phyloP scores from a whole-genome alignment of 169 alveolate genomes.

The Babesia bovis region DNA sequence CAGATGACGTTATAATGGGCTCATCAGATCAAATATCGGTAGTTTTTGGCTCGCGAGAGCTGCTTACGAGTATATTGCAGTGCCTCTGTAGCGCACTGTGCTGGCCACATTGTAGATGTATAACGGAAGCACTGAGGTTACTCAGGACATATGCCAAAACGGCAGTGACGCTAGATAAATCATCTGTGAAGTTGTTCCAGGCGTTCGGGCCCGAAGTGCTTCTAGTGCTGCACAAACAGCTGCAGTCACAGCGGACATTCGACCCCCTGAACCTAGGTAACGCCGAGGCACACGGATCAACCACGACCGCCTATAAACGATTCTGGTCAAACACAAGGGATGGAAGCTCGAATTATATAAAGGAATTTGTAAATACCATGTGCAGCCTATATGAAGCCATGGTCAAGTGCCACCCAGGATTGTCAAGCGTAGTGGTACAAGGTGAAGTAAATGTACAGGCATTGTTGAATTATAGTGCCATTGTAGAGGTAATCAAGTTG shows the following conservation, averaged over 20 bases:
- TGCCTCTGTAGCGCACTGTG: constrained; percentile 52
- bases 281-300: constrained; percentile 30
- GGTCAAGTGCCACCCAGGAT: constrained; percentile 48
- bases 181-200: constrained; percentile 11
- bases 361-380: constrained; percentile 67
- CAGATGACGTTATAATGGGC: constrained; percentile 35
- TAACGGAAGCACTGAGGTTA: constrained; percentile 49
- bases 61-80: constrained; percentile 33
- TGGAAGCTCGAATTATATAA: constrained; percentile 40
- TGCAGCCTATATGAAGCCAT: constrained; percentile 54
- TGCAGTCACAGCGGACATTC: constrained; percentile 39
- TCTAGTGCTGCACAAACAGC: constrained; percentile 47
- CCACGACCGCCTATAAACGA: constrained; percentile 35
- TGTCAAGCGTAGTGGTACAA: constrained; percentile 6
- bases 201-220: constrained; percentile 33
- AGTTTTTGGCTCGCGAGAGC: constrained; percentile 24
- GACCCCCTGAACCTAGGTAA: constrained; percentile 59
- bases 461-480: constrained; percentile 32
- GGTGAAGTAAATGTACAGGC: constrained; percentile 57
- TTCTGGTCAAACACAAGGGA: constrained; percentile 36
- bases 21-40: constrained; percentile 15
- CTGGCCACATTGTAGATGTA: constrained; percentile 66
- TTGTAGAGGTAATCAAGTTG: constrained; percentile 48
- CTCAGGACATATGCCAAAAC: constrained; percentile 43
- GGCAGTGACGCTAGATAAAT: constrained; percentile 18